Base-by-base conservation (phyloP, 2,329 filamentous ascomycete species). In the Fusarium sacchari region DNA sequence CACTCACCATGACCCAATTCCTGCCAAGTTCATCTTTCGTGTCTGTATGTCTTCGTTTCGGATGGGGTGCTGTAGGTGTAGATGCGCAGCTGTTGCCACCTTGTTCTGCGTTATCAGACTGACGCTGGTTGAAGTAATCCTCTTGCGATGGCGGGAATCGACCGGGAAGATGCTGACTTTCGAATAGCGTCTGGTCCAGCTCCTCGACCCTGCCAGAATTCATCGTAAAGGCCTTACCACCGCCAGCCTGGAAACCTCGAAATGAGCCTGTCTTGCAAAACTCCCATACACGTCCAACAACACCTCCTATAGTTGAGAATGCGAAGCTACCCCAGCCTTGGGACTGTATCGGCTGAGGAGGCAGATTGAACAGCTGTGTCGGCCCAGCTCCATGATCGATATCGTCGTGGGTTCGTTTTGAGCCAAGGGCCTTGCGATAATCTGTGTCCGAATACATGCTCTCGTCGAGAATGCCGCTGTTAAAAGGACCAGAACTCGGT, bases 211-310 rank as follows among this genome's bases (percentile, higher is more conserved):
- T 69, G 13, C 66, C 75, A 20, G 71, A 65, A 24, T 71, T 71
- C 74, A 94, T 83, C 12, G 88, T 84, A 78, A 95, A 97, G 32
- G 90, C 91, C 67, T 86, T 86, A 14, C 95, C 96, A 7, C 93
- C 94, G 13, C 95, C 96, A 18, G 95, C 94, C 70, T 95, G 91
- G 81, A 98, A 98, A 0, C 95, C 95, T 61, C 89, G 88, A 78
- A 98, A 97, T 0, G 93, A 89, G 14, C 88, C 90, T 0, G 85
- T 84, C 80, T 86, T 93, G 84, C 95, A 97, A 77, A 97, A 96
- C 75, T 95, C 89, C 88, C 94, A 95, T 1, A 97, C 90, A 78
- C 92, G 96, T 24, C 94, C 93, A 3, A 93, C 89, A 7, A 93
- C 89, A 34, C 87, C 90, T 3, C 90, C 90, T 13, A 94, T 86